These are phyloP conservation scores for Lentinus brumalis DNA, from an alignment of 768 basidiomycete species.

Conservation along the genomic window DNA sequence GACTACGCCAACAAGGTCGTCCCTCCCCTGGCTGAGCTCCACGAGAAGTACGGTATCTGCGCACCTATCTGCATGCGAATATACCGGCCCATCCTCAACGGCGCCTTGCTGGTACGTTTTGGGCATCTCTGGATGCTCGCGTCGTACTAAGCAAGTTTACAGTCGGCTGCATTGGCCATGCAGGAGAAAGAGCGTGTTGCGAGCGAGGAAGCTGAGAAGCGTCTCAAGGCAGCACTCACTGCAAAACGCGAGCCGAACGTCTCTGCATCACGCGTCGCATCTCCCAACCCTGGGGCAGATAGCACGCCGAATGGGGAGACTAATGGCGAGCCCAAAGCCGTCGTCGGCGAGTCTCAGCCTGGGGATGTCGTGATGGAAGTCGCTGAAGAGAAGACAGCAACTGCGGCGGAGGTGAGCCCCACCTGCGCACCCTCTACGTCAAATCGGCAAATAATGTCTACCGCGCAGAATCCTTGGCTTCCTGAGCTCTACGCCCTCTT, in stretches of 20 bases:
- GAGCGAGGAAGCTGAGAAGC: constrained; percentile 77
- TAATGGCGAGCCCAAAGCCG: constrained; percentile 25
- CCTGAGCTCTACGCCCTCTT: constrained; percentile 73
- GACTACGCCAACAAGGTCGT: constrained; percentile 77
- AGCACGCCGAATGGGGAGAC: constrained; percentile 26
- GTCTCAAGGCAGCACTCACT: constrained; percentile 76
- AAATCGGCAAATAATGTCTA: neutral
- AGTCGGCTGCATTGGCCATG: constrained; percentile 64
- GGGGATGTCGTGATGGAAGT: constrained; percentile 19
- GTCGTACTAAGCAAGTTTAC: neutral
- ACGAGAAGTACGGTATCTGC: constrained; percentile 75
- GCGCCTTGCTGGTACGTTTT: constrained; percentile 55
- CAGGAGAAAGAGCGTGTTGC: constrained; percentile 70
- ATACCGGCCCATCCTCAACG: constrained; percentile 77
- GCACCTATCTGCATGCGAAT: constrained; percentile 94
- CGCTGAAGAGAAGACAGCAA: neutral
- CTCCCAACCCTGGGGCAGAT: constrained; percentile 45
- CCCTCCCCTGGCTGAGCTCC: constrained; percentile 75
- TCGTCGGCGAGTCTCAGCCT: constrained; percentile 25
- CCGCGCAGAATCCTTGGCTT: constrained; percentile 74
- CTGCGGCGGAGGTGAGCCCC: constrained; percentile 9
- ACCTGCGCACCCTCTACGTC: neutral
- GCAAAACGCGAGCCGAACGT: constrained; percentile 73
- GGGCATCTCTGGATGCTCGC: no score
- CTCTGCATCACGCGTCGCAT: constrained; percentile 60